Percentiles rank a stretch among this genome's conserved stretches.
Evolutionary conservation across 176 grass and related monocot species (phyloP).

Genomic region (Raddia distichophylla): DNA sequence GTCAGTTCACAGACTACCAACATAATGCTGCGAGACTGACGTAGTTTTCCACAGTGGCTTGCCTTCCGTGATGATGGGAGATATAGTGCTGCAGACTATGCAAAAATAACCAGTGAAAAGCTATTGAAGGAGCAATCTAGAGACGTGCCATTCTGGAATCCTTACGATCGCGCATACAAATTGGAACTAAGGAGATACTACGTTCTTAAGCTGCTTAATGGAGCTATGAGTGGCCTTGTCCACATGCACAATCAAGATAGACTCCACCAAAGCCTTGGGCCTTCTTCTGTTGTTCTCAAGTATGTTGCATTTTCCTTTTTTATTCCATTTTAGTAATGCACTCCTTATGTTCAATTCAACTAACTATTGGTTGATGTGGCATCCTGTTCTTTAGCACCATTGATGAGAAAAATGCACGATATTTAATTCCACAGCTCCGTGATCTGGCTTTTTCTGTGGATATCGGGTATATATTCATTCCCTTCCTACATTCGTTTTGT

Average conservation of each 20-base stretch:
- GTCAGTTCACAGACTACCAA: constrained; percentile 18
- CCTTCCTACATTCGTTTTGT: constrained; percentile 18
- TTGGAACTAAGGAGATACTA: constrained; percentile 76
- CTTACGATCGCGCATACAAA: constrained; percentile 62
- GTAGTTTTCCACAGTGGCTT: constrained; percentile 66
- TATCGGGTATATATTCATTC: constrained; percentile 59
- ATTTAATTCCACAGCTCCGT: constrained; percentile 68
- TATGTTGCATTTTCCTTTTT: constrained; percentile 41
- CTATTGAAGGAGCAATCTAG: constrained; percentile 50
- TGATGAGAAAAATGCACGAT: constrained; percentile 64
- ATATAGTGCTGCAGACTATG: constrained; percentile 90
- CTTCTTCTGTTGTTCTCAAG: constrained; percentile 90
- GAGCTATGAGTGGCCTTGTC: constrained; percentile 77
- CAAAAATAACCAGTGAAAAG: constrained; percentile 64
- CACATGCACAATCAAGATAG: constrained; percentile 84
- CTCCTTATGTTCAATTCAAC: constrained; percentile 25
- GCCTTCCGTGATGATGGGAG: constrained; percentile 80
- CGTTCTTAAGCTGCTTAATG: constrained; percentile 86
- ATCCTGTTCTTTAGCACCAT: constrained; percentile 60
- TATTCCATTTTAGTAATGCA: constrained; percentile 27
- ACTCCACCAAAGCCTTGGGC: constrained; percentile 93
- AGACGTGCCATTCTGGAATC: constrained; percentile 56
- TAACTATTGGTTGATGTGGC: constrained; percentile 23
- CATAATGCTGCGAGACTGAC: constrained; percentile 23
- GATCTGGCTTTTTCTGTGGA: constrained; percentile 97